A percentile compares a stretch with the other conserved stretches of the same genome.
phyloP scores from a whole-genome alignment of 116 monocot genomes.

The Trichopus zeylanicus region DNA sequence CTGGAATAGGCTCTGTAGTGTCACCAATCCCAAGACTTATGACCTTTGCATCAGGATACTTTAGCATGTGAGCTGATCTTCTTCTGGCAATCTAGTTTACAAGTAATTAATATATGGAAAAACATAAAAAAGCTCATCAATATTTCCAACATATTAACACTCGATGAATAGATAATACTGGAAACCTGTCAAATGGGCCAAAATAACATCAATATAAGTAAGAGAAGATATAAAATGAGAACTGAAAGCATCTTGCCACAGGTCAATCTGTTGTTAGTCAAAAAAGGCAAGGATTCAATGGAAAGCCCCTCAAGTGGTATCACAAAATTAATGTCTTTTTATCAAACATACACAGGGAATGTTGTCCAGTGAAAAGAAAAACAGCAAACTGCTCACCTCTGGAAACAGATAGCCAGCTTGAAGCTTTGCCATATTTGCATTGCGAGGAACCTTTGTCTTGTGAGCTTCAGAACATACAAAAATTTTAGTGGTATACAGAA shows the following conservation, averaged over 20 bases:
- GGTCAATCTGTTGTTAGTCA: too few species aligned
- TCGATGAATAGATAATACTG: not conserved
- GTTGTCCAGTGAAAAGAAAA: not conserved
- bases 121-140: not conserved
- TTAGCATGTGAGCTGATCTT: conserved; percentile 57
- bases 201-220: too few species aligned
- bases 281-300: too few species aligned
- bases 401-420: conserved; percentile 97
- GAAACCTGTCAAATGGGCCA: too few species aligned
- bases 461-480: conserved; percentile 39
- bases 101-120: not conserved
- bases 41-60: conserved; percentile 84
- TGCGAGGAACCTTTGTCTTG: conserved; percentile 76
- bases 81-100: conserved; percentile 75
- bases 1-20: conserved; percentile 95
- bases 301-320: too few species aligned
- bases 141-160: not conserved
- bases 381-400: conserved; percentile 40
- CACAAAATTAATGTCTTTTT: not conserved
- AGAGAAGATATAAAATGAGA: too few species aligned
- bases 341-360: not conserved
- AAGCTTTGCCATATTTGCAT: conserved; percentile 86
- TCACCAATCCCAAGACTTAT: conserved; percentile 99
- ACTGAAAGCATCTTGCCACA: too few species aligned
- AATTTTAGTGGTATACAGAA: not conserved